Percentiles rank a stretch among this genome's conserved stretches.
phyloP scores from a whole-genome alignment of 257 asterid genomes.

The Nicotiana benthamiana region DNA sequence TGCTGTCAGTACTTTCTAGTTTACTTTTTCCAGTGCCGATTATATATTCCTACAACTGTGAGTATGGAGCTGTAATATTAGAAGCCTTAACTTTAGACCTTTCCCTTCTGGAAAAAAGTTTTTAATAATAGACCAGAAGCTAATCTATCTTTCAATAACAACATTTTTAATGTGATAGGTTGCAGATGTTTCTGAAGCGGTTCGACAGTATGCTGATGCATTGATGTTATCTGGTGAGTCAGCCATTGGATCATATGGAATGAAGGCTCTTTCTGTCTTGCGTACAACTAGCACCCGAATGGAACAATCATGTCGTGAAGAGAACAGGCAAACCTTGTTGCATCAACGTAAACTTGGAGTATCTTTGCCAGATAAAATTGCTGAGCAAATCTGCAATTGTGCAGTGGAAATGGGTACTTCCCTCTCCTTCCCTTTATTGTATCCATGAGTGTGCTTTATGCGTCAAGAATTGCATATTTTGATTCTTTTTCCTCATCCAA shows the following conservation, averaged over 20 bases:
- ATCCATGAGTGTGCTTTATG: not conserved
- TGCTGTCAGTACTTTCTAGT: not conserved
- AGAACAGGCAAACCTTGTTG: constrained; percentile 39
- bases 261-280: constrained; percentile 67
- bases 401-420: constrained; percentile 77
- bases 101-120: not conserved
- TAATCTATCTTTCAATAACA: not conserved
- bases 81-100: not conserved
- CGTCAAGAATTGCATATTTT: not conserved
- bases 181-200: constrained; percentile 90
- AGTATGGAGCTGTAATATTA: not conserved
- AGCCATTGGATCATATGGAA: constrained; percentile 66
- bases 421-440: not conserved
- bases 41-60: not conserved
- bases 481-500: not conserved
- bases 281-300: constrained; percentile 60
- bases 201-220: constrained; percentile 80
- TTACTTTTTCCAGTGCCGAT: not conserved
- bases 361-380: constrained; percentile 53
- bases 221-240: constrained; percentile 89
- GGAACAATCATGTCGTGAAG: constrained; percentile 73
- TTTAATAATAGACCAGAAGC: not conserved
- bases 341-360: constrained; percentile 31
- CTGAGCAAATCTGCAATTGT: constrained; percentile 64
- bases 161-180: constrained; percentile 30